These are phyloP conservation scores for Dryadomyces quercus-mongolicae DNA, from an alignment of 2,329 filamentous ascomycete genomes.

Conservation along the genomic window DNA sequence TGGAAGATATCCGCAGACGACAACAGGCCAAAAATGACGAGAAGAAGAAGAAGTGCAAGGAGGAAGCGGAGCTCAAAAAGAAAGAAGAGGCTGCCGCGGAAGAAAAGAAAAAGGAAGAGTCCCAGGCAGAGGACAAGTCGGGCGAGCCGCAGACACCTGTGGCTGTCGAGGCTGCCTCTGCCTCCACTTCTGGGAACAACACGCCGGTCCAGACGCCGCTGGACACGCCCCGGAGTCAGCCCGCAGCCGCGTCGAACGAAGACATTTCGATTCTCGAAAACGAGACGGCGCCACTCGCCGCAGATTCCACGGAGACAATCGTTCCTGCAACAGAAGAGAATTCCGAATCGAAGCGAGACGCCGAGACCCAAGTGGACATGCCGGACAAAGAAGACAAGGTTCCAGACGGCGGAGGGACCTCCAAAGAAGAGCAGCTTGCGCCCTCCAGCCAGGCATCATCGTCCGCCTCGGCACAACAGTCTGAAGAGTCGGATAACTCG, in stretches of 20 bases:
- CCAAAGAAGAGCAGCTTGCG: too few relatives aligned
- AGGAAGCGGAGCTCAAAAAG: conserved; percentile 11
- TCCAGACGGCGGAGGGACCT: background rate
- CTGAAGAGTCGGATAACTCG: conserved; percentile 32
- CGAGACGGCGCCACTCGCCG: too few relatives aligned
- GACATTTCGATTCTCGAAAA: too few relatives aligned
- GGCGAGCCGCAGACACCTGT: background rate
- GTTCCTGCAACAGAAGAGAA: too few relatives aligned
- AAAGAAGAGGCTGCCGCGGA: conserved; percentile 6
- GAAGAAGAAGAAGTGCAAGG: conserved; percentile 17
- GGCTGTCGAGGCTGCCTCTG: conserved; percentile 2
- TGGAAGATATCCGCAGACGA: conserved; percentile 24
- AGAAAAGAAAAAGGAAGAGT: too few relatives aligned
- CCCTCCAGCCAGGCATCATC: background rate
- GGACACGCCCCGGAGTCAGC: conserved; percentile 18
- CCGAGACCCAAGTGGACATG: too few relatives aligned
- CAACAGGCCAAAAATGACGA: conserved; percentile 29
- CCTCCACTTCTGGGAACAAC: conserved; percentile 12
- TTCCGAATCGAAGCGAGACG: too few relatives aligned
- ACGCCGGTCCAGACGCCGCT: conserved; percentile 16
- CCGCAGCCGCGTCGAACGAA: conserved; percentile 4
- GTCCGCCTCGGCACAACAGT: conserved; percentile 1
- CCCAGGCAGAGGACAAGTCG: background rate
- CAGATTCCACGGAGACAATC: too few relatives aligned
- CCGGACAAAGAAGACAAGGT: background rate